phyloP scores from a whole-genome alignment of 768 basidiomycete genomes.

The Phanerodontia chrysosporium region DNA sequence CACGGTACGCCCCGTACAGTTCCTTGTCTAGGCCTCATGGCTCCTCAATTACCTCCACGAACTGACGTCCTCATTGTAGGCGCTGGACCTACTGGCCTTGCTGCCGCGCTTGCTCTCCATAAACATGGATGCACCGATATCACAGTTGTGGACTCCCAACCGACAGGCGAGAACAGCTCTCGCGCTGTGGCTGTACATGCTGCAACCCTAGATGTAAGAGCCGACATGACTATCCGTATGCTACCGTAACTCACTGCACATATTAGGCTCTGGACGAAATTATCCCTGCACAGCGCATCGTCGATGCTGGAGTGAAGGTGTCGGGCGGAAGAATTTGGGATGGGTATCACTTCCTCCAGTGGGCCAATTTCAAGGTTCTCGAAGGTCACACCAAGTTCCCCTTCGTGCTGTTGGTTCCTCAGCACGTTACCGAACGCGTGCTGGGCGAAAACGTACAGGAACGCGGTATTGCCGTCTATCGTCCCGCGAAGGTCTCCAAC shows the following conservation, averaged over 20 bases:
- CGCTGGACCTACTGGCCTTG: slow-evolving; percentile 46
- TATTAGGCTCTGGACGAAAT: slow-evolving; percentile 44
- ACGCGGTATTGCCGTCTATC: slow-evolving; percentile 29
- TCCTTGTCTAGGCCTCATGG: background rate
- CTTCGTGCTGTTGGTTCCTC: slow-evolving; percentile 39
- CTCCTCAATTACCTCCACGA: slow-evolving; percentile 27
- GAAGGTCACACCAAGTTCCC: slow-evolving; percentile 40
- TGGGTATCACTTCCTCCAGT: slow-evolving; percentile 25
- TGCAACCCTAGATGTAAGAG: slow-evolving; percentile 45
- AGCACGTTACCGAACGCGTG: slow-evolving; percentile 39
- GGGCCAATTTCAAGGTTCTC: slow-evolving; percentile 31
- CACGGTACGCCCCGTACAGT: background rate
- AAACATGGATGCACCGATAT: slow-evolving; percentile 40
- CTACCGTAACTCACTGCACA: background rate
- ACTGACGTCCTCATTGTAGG: slow-evolving; percentile 47
- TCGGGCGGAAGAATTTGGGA: slow-evolving; percentile 25
- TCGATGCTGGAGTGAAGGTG: slow-evolving; percentile 33
- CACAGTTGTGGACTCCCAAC: slow-evolving; percentile 38
- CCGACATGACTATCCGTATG: background rate
- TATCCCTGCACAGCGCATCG: slow-evolving; percentile 31
- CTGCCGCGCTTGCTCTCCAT: slow-evolving; percentile 41
- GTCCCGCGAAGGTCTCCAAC: slow-evolving; percentile 38
- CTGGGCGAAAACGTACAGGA: slow-evolving; percentile 32
- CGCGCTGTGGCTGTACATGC: slow-evolving; percentile 47
- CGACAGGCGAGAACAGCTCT: slow-evolving; percentile 32